A percentile compares a stretch with the other conserved stretches of the same genome.
phyloP scores from a whole-genome alignment of 176 grass and related monocot species.

The Thinopyrum elongatum region DNA sequence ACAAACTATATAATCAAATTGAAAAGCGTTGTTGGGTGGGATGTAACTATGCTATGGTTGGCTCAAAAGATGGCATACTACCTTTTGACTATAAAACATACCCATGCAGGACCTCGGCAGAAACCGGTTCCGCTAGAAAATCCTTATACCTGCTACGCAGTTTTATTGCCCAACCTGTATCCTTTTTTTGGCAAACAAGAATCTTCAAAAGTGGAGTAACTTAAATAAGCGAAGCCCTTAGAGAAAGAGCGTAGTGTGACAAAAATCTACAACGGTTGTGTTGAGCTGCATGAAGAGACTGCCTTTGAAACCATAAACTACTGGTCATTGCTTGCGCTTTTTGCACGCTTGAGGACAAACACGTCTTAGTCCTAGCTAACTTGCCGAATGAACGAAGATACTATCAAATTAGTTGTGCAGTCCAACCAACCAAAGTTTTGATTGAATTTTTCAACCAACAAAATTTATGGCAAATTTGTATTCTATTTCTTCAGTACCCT shows the following conservation, averaged over 20 bases:
- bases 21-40: too few relatives aligned
- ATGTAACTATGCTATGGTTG: too few relatives aligned
- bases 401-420: background rate
- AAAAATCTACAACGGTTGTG: background rate
- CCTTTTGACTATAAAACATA: too few relatives aligned
- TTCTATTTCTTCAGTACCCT: background rate
- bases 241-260: background rate
- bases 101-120: too few relatives aligned
- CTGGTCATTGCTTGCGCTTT: background rate
- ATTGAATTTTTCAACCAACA: too few relatives aligned
- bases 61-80: too few relatives aligned
- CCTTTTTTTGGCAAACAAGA: background rate
- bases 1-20: too few relatives aligned
- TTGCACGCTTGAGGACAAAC: background rate
- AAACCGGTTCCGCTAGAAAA: too few relatives aligned
- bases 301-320: background rate
- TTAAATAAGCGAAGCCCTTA: background rate
- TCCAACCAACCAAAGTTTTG: background rate
- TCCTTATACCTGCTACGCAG: background rate
- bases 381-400: background rate
- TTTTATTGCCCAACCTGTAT: background rate
- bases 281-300: background rate
- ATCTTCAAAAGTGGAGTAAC: background rate
- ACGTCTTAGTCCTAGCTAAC: background rate
- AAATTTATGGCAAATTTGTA: background rate